A percentile compares a stretch with the other conserved stretches of the same genome.
Conservation (phyloP, 2,329 filamentous ascomycete species). For the Pyrenophora graminea region DNA sequence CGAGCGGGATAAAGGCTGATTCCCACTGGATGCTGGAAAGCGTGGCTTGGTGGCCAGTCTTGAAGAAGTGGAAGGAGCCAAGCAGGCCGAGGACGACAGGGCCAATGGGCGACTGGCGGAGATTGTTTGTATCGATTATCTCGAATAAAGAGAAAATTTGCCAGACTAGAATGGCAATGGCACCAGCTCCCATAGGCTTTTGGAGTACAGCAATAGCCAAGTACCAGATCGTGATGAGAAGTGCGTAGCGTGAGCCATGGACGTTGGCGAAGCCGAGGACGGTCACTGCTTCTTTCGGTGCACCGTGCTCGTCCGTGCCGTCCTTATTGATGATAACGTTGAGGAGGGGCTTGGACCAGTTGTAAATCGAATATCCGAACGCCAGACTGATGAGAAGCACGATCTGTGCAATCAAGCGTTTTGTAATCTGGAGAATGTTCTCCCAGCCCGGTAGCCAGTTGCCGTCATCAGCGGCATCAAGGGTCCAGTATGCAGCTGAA, state of each 20-base stretch:
- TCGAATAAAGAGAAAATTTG: constrained; percentile 80
- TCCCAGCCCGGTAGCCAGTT: constrained; percentile 69
- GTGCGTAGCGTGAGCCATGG: constrained; percentile 87
- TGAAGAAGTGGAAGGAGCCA: constrained; percentile 94
- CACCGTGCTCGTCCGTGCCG: constrained; percentile 22
- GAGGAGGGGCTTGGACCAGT: constrained; percentile 84
- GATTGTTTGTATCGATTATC: constrained; percentile 64
- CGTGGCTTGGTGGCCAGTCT: constrained; percentile 92
- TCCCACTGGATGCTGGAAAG: constrained; percentile 95
- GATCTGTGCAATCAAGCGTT: constrained; percentile 78
- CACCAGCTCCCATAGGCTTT: constrained; percentile 91
- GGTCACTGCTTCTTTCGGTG: constrained; percentile 60
- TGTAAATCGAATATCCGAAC: constrained; percentile 81
- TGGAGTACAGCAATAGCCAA: constrained; percentile 78
- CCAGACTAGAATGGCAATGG: constrained; percentile 80
- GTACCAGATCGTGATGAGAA: constrained; percentile 79
- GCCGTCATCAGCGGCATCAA: constrained; percentile 86
- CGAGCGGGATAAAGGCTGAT: constrained; percentile 85
- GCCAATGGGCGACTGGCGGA: constrained; percentile 73
- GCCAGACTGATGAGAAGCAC: constrained; percentile 79
- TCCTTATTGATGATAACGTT: constrained; percentile 61
- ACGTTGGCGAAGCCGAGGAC: constrained; percentile 91
- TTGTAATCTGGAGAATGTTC: constrained; percentile 68
- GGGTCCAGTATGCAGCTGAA: constrained; percentile 80
- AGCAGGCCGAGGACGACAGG: constrained; percentile 85